Evolutionary conservation across 108 stramenopile species (phyloP).

Genomic region (Cyclostephanos invisitatus): DNA sequence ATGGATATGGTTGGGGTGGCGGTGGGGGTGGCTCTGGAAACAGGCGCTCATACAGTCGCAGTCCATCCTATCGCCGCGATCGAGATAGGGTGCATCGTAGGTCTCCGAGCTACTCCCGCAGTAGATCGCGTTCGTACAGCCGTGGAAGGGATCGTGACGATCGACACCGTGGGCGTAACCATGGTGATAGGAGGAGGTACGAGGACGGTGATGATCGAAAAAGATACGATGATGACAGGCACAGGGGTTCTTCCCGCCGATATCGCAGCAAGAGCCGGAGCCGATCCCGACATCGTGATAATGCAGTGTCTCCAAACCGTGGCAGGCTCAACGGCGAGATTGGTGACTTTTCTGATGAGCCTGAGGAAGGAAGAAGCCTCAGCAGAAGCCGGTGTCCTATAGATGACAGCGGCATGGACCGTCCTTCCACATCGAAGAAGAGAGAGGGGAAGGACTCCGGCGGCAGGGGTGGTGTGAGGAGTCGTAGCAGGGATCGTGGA

Average conservation of each 20-base stretch:
- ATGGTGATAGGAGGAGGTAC: conserved; percentile 34
- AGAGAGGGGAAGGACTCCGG: conserved; percentile 49
- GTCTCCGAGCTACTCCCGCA: conserved; percentile 46
- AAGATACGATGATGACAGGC: conserved; percentile 28
- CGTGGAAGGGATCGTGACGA: conserved; percentile 40
- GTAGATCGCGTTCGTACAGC: conserved; percentile 40
- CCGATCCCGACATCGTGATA: conserved; percentile 36
- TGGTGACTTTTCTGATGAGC: conserved; percentile 34
- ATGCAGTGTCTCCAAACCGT: conserved; percentile 29
- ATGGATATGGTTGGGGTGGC: conserved; percentile 51
- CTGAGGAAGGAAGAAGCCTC: conserved; percentile 29
- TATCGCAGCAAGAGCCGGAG: conserved; percentile 42
- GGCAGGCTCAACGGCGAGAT: conserved; percentile 29
- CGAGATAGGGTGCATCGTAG: conserved; percentile 51
- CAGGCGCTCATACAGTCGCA: conserved; percentile 64
- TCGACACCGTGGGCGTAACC: conserved; percentile 21
- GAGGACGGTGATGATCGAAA: conserved; percentile 21
- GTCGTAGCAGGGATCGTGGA: conserved; percentile 43
- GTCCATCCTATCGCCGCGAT: conserved; percentile 56
- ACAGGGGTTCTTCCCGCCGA: conserved; percentile 29
- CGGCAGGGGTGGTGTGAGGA: conserved; percentile 44
- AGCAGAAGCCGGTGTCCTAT: conserved; percentile 44
- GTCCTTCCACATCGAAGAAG: conserved; percentile 45
- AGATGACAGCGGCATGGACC: conserved; percentile 35
- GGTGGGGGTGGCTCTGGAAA: conserved; percentile 49